A percentile compares a stretch with the other conserved stretches of the same genome.
Conservation (phyloP, 139 green algal genomes). For the Nannochloris sp. region DNA sequence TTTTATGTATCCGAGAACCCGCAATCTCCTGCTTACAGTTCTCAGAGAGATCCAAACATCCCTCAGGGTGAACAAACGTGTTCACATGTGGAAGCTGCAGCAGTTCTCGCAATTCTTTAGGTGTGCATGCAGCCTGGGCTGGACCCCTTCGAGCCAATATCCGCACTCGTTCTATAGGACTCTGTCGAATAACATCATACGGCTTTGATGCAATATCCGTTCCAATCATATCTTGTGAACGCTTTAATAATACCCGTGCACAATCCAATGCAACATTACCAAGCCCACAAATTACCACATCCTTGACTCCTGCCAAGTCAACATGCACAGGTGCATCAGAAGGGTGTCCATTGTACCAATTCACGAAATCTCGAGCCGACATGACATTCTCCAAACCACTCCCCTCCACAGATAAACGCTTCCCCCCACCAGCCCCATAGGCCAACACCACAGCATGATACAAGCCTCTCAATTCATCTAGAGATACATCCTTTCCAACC, state of each 20-base stretch:
- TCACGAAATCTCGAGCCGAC: constrained; percentile 88
- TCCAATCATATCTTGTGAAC: constrained; percentile 33
- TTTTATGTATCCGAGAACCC: constrained; percentile 41
- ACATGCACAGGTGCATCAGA: constrained; percentile 36
- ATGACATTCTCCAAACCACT: constrained; percentile 62
- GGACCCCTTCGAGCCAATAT: constrained; percentile 76
- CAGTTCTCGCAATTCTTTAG: constrained; percentile 94
- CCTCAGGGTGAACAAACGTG: constrained; percentile 17
- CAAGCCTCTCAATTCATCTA: constrained; percentile 54
- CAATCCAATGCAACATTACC: constrained; percentile 96
- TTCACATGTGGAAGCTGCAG: constrained; percentile 45
- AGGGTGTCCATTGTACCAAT: constrained; percentile 98
- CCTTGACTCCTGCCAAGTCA: constrained; percentile 46
- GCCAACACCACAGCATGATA: constrained; percentile 83
- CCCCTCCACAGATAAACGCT: constrained; percentile 62
- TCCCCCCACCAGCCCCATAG: constrained; percentile 83
- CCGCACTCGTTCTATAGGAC: constrained; percentile 55
- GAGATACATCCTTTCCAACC: constrained; percentile 11
- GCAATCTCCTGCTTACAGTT: constrained; percentile 47
- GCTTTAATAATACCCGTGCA: constrained; percentile 75
- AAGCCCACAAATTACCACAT: constrained; percentile 57
- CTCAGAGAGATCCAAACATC: constrained; percentile 22
- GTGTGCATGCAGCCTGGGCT: constrained; percentile 77
- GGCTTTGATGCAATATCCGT: constrained; percentile 83
- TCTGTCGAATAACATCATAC: constrained; percentile 24